Evolutionary conservation across 768 basidiomycete genomes (phyloP).

Genomic region (Megacollybia marginata): DNA sequence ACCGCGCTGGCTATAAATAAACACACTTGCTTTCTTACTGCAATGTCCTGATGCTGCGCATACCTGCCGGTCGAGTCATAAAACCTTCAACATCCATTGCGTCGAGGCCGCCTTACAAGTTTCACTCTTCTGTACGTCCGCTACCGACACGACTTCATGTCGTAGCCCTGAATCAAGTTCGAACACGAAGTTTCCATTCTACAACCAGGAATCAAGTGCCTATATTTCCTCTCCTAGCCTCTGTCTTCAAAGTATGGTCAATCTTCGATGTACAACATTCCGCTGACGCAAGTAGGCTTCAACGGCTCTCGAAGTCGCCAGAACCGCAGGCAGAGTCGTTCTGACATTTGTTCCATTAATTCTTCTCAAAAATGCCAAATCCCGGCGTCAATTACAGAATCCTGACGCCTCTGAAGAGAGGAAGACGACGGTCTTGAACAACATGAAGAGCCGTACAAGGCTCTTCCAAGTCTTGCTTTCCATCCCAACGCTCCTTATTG

Average conservation of each 20-base stretch:
- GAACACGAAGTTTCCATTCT: conserved; percentile 27
- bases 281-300: conserved; percentile 46
- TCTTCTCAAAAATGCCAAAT: conserved; percentile 48
- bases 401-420: conserved; percentile 50
- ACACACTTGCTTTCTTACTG: background rate
- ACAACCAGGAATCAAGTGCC: conserved; percentile 29
- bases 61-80: too few relatives aligned
- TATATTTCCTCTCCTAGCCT: conserved; percentile 48
- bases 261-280: background rate
- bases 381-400: conserved; percentile 45
- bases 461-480: conserved; percentile 50
- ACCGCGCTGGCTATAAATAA: too few relatives aligned
- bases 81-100: too few relatives aligned
- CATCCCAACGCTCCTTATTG: conserved; percentile 55
- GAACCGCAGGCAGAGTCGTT: conserved; percentile 62
- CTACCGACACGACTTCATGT: too few relatives aligned
- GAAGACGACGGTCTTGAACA: conserved; percentile 36
- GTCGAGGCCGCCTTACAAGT: too few relatives aligned
- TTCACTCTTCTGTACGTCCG: too few relatives aligned
- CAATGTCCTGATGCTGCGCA: background rate
- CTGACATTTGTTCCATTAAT: conserved; percentile 71
- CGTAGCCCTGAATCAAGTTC: too few relatives aligned
- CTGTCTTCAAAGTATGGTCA: conserved; percentile 53
- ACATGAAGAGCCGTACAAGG: conserved; percentile 40
- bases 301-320: conserved; percentile 61